phyloP scores from a whole-genome alignment of 2,329 filamentous ascomycete species.

The Biscogniauxia mediterranea region DNA sequence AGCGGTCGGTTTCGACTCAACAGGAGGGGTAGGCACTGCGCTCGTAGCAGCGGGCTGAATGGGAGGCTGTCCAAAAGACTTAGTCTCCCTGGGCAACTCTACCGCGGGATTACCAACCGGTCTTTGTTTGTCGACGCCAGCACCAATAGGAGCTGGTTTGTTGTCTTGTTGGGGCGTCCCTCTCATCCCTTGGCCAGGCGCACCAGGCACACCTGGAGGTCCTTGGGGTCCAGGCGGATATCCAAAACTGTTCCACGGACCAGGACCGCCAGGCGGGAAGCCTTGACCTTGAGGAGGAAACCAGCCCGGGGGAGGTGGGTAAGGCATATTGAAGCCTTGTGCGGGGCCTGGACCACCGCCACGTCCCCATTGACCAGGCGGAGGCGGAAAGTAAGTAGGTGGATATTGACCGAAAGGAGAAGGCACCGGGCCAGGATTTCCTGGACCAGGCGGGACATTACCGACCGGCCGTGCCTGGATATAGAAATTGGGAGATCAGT shows the following conservation, averaged over 20 bases:
- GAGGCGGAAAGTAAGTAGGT: slow-evolving; percentile 51
- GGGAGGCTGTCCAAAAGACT: slow-evolving; percentile 46
- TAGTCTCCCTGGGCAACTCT: slow-evolving; percentile 52
- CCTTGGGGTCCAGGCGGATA: slow-evolving; percentile 58
- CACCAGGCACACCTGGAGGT: slow-evolving; percentile 40
- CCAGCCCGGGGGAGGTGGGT: slow-evolving; percentile 76
- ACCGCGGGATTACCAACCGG: slow-evolving; percentile 43
- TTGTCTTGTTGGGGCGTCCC: slow-evolving; percentile 37
- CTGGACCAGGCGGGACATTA: slow-evolving; percentile 23
- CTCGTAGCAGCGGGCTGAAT: slow-evolving; percentile 42
- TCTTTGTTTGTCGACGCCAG: slow-evolving; percentile 48
- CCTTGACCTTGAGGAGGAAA: slow-evolving; percentile 74
- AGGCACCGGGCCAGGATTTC: slow-evolving; percentile 30
- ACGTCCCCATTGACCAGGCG: slow-evolving; percentile 54
- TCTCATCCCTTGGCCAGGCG: slow-evolving; percentile 32
- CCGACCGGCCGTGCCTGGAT: slow-evolving; percentile 37
- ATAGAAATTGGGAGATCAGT: slow-evolving; percentile 27
- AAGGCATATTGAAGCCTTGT: slow-evolving; percentile 72
- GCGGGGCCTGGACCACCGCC: slow-evolving; percentile 52
- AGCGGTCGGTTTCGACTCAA: slow-evolving; percentile 66
- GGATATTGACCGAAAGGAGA: slow-evolving; percentile 45
- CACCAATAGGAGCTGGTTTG: slow-evolving; percentile 53
- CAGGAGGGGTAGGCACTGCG: slow-evolving; percentile 60
- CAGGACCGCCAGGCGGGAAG: slow-evolving; percentile 66
- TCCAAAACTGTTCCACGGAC: slow-evolving; percentile 55